Conservation (phyloP, 805 yeast species). For the Candida glaebosa region DNA sequence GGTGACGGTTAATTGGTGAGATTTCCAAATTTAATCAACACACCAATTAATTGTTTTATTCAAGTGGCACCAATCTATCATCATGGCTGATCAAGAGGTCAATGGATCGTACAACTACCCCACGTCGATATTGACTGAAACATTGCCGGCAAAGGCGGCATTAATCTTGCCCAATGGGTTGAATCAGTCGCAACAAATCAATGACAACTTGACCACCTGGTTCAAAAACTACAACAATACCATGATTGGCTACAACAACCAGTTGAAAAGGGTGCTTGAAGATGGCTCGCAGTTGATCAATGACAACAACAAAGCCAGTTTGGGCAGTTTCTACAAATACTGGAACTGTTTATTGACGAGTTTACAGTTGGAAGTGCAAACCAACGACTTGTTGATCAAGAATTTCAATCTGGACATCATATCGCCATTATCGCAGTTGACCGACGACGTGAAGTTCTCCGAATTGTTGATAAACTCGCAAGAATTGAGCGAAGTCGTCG, state of each 20-base stretch:
- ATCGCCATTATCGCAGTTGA: slow-evolving; percentile 49
- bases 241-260: slow-evolving; percentile 42
- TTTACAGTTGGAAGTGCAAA: slow-evolving; percentile 46
- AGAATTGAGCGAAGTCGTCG: slow-evolving; percentile 38
- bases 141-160: slow-evolving; percentile 41
- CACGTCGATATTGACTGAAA: slow-evolving; percentile 39
- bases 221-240: slow-evolving; percentile 21
- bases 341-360: slow-evolving; percentile 48
- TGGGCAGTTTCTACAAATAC: slow-evolving; percentile 40
- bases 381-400: slow-evolving; percentile 46
- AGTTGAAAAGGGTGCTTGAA: slow-evolving; percentile 46
- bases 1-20: slow-evolving; percentile 1
- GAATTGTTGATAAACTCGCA: slow-evolving; percentile 50
- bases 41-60: neutral
- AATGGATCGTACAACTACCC: slow-evolving; percentile 11
- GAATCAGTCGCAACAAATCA: slow-evolving; percentile 24
- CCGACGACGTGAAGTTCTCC: slow-evolving; percentile 52
- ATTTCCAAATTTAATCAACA: neutral
- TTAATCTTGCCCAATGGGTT: slow-evolving; percentile 34
- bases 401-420: slow-evolving; percentile 52
- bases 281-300: slow-evolving; percentile 23
- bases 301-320: slow-evolving; percentile 25
- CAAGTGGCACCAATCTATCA: neutral
- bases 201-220: slow-evolving; percentile 31
- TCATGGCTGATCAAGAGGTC: slow-evolving; percentile 2